Evolutionary conservation across 2,329 filamentous ascomycete genomes (phyloP), one percentile per base, ranked within the genome.

Genomic region (Neofusicoccum umdonicola): DNA sequence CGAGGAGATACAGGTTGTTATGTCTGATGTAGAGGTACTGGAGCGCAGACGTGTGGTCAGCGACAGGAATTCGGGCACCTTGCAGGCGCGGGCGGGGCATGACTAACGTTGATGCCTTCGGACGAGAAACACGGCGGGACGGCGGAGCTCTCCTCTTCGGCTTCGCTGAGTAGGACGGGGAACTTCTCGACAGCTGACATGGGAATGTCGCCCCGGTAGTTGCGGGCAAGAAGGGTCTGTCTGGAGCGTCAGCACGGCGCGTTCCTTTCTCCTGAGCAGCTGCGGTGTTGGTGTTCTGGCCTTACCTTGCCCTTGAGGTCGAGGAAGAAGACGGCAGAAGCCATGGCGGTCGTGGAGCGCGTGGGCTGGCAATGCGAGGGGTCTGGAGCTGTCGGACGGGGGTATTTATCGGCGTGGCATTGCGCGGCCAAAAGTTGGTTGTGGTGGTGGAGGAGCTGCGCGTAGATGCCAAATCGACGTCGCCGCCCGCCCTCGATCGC

Each of bases 111-210:
- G 83, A 99, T 97, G 77, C 95, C 95, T 81, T 99, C 95, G 78
- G 96, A 90, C 47, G 93, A 97, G 84, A 99, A 98, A 81, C 95
- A 99, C 69, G 95, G 95, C 63, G 95, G 93, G 2, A 98, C 95
- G 67, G 93, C 93, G 52, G 94, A 98, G 71, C 92, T 97, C 80
- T 99, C 95, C 87, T 99, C 95, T 88, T 99, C 95, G 72, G 95
- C 95, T 82, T 99, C 95, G 80, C 91, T 96, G 63, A 99, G 88
- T 66, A 99, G 90, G 72, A 97, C 83, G 48, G 95, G 95, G 78
- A 99, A 99, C 79, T 96, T 96, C 81, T 99, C 95, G 73, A 99
- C 95, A 41, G 95, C 95, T 65, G 93, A 96, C 95, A 99, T 98
- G 79, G 95, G 95, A 69, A 99, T 96, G 74, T 99, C 95, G 78